phyloP scores from a whole-genome alignment of 2,329 filamentous ascomycete species.

The Botrytis fabae region DNA sequence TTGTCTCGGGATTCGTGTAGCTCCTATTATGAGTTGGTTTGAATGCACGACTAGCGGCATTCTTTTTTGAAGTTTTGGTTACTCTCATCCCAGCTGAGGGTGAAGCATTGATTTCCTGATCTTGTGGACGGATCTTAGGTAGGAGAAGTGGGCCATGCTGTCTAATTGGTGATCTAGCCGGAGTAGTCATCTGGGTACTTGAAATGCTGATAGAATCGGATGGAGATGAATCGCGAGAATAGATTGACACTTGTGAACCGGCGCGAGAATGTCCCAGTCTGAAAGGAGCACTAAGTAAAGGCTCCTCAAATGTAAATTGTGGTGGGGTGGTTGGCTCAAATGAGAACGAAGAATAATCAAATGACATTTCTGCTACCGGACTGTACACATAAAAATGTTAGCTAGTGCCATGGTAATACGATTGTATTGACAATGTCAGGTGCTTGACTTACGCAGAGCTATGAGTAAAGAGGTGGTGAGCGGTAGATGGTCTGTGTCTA shows the following conservation, averaged over 20 bases:
- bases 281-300: constrained; percentile 56
- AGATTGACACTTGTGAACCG: constrained; percentile 46
- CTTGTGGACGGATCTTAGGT: constrained; percentile 83
- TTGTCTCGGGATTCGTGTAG: constrained; percentile 61
- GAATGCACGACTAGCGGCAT: constrained; percentile 40
- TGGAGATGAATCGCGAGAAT: constrained; percentile 67
- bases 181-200: constrained; percentile 68
- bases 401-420: constrained; percentile 10
- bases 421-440: not conserved
- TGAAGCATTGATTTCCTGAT: constrained; percentile 69
- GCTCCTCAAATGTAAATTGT: constrained; percentile 56
- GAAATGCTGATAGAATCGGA: constrained; percentile 54
- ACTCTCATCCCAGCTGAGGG: constrained; percentile 50
- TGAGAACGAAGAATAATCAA: constrained; percentile 58
- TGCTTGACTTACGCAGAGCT: constrained; percentile 32
- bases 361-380: constrained; percentile 61
- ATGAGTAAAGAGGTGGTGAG: constrained; percentile 23
- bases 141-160: constrained; percentile 78
- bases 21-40: constrained; percentile 56
- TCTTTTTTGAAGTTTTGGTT: constrained; percentile 46
- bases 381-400: constrained; percentile 41
- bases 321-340: constrained; percentile 54
- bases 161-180: constrained; percentile 69
- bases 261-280: constrained; percentile 45
- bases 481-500: constrained; percentile 26